phyloP scores from a whole-genome alignment of 352 stramenopile species.

The Pythium phragmitis region DNA sequence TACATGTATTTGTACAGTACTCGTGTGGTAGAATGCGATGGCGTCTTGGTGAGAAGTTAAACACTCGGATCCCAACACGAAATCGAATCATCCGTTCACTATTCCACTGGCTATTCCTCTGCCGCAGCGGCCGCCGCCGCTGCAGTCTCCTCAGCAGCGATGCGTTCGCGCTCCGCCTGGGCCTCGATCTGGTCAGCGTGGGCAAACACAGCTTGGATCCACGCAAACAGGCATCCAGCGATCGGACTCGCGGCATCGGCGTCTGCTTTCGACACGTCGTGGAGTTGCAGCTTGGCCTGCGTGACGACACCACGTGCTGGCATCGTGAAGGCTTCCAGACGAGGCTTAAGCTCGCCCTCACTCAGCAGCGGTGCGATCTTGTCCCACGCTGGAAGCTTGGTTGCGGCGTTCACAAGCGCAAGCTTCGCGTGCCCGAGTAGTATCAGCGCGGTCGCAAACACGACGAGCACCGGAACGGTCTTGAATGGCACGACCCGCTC shows the following conservation, averaged over 20 bases:
- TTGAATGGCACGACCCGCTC: constrained; percentile 66
- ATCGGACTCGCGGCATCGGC: constrained; percentile 47
- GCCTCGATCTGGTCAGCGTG: constrained; percentile 53
- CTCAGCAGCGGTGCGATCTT: constrained; percentile 50
- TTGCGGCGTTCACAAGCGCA: constrained; percentile 51
- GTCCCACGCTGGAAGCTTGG: constrained; percentile 59
- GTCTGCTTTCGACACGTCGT: constrained; percentile 49
- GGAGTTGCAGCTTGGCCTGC: constrained; percentile 43
- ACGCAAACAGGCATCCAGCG: constrained; percentile 50
- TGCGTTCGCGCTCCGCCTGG: constrained; percentile 36
- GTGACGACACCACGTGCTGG: constrained; percentile 20
- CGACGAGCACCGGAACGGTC: constrained; percentile 32
- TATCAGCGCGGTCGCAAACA: constrained; percentile 46
- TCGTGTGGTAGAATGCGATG: neutral
- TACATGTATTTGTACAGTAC: constrained; percentile 11
- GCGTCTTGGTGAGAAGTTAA: neutral
- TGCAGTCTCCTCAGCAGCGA: constrained; percentile 32
- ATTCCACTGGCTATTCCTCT: constrained; percentile 5
- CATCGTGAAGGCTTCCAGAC: constrained; percentile 34
- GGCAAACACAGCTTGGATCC: constrained; percentile 49
- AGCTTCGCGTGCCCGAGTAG: constrained; percentile 47
- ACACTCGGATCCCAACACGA: neutral
- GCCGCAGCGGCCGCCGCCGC: constrained; percentile 27
- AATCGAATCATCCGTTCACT: neutral
- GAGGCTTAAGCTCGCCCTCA: constrained; percentile 33